Conservation (phyloP, 148 eudicot species). For the Salicornia ramosissima region DNA sequence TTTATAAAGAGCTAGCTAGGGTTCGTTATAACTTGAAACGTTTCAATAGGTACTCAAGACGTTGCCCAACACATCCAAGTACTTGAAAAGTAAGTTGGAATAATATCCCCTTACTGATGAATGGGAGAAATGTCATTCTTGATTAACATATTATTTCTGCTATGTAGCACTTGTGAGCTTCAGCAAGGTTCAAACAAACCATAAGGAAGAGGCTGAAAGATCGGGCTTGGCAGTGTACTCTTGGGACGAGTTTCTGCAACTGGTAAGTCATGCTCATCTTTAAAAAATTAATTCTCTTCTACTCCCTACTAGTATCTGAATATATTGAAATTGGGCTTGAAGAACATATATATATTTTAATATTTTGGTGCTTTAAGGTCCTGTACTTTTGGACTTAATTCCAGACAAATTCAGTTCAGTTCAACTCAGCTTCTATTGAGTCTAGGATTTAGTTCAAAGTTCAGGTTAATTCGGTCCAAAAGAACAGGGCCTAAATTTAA, state of each 20-base stretch:
- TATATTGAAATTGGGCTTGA: not conserved
- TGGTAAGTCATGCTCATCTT: constrained; percentile 31
- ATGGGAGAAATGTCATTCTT: not conserved
- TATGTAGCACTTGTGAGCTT: constrained; percentile 64
- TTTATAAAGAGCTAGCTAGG: not conserved
- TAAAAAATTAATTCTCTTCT: not conserved
- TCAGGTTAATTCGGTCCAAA: too few relatives aligned
- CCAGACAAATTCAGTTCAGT: too few relatives aligned
- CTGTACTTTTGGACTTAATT: too few relatives aligned
- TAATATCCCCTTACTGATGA: not conserved
- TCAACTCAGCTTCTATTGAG: too few relatives aligned
- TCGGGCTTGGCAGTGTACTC: constrained; percentile 43
- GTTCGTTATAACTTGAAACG: not conserved
- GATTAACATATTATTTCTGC: constrained; percentile 10
- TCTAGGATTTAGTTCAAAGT: too few relatives aligned
- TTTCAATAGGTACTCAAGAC: constrained; percentile 51
- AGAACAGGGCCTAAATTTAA: not conserved
- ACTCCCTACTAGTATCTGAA: not conserved
- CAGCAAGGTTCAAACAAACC: constrained; percentile 39
- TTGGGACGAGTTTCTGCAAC: constrained; percentile 55
- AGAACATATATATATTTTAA: not conserved
- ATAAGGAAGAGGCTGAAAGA: constrained; percentile 38
- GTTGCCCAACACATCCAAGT: constrained; percentile 38
- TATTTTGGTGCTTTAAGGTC: not conserved
- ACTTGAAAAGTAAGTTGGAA: constrained; percentile 49